Base-by-base conservation (phyloP, 176 grass and related monocot genomes). In the Carex myosuroides region DNA sequence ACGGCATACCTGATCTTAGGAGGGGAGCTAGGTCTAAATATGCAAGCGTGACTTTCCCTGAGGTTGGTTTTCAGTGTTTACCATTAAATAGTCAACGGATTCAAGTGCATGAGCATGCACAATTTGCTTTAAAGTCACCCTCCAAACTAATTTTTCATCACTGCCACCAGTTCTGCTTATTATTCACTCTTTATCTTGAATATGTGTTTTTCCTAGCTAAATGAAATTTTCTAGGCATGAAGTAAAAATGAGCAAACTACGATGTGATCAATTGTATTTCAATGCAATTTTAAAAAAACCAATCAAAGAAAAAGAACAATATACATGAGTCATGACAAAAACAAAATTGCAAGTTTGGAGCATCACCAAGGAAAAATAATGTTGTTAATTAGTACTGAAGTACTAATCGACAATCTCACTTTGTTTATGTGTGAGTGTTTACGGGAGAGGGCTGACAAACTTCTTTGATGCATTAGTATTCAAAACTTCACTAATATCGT, bases 1-100 rank as follows among this genome's bases (percentile, higher is more conserved):
- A 99, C 89, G 96, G 96, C 33, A 73, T 99, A 86, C 96, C 96
- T 87, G 93, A 95, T 91, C 88, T 99, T 70, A 84, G 96, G 12
- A 89, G 87, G 83, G 89, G 63, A 82, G 93, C 93, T 92, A 92
- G 96, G 81, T 89, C 85, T 69, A 99, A 93, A 94, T 99, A 94
- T 93, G 88, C 93, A 41, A 92, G 84, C 18, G 91, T 95, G 79
- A 64, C 68, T 83, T 89, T 88, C 16, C 93, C 91, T 82, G 93
- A 99, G 96, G 96, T 99, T 64, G 75, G 52, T 85, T 54, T 81
- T 50, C 24, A 20, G 5, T 44, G 48, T 29, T 48, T 62, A 50
- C 6, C 66, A 60, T 85, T 60, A 11, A 63, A 44, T n/a, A 85
- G 20, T 77, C 30, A 85, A 85, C 52, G 71, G 50, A 52, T 21